Evolutionary conservation across 2,329 filamentous ascomycete species (phyloP), one percentile per base, ranked within the genome.

Genomic region (Chrysoporthe cubensis): DNA sequence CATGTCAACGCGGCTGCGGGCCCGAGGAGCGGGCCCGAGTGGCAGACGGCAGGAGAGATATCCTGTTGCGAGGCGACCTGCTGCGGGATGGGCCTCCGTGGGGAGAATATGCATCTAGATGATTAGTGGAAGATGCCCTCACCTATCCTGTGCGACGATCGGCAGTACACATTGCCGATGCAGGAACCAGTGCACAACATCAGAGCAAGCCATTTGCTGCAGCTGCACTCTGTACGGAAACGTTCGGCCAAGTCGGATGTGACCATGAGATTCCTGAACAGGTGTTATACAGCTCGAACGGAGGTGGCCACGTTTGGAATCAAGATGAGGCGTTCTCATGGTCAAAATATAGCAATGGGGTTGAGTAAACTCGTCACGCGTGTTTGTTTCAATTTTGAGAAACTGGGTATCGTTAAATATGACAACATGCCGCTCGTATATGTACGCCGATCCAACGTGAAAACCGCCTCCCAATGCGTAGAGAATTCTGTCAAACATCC

Each of bases 341-440:
- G 2, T 52, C 48, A 32, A 52, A 52, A 32, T 52, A 21, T 1
- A 26, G 26, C 1, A 54, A 40, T 40, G 37, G 37, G 37, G 37
- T 9, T 9, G 4, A 5, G 32, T 21, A 34, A 52, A 16, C 16
- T 32, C 13, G 50, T 54, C 50, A 54, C 16, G 50, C 50, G 13
- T 54, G 50, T 54, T 52, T 54, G 21, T 26, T 54, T 54, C 50
- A 32, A 54, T 54, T 54, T 16, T 32, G 50, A 34, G 9, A 57
- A 57, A 57, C 34, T 57, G 54, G 54, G 54, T 57, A 57, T 57
- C 54, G 34, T 6, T 57, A 40, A 40, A 57, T 57, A 57, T 57
- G 34, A 57, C 34, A 40, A 57, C 16, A 40, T 18, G 32, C 54
- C 54, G 34, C 54, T 32, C 32, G 34, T 57, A 9, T 40, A 40